Conservation (phyloP, 331 rosid genomes). For the Quercus phellos region DNA sequence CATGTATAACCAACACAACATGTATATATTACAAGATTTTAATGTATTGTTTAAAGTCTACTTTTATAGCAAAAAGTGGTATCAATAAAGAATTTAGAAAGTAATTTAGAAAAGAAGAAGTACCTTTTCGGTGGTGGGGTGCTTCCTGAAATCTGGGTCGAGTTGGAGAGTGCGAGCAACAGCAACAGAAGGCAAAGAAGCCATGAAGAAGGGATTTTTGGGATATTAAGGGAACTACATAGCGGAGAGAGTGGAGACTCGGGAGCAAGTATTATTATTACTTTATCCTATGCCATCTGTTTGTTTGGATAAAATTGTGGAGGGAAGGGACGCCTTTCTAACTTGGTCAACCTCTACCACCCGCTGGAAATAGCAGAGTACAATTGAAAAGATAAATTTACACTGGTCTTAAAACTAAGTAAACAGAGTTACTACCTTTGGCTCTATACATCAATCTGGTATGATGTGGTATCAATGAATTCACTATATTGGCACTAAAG, state of each 20-base stretch:
- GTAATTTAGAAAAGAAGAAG: background rate
- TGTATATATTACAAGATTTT: background rate
- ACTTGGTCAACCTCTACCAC: background rate
- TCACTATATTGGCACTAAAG: too few species aligned
- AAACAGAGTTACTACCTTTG: too few species aligned
- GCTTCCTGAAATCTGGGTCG: constrained; percentile 50
- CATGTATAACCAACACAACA: background rate
- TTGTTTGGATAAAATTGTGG: constrained; percentile 22
- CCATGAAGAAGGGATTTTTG: constrained; percentile 36
- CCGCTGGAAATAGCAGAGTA: background rate
- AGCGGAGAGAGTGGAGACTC: background rate
- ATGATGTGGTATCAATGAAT: too few species aligned
- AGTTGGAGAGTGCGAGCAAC: constrained; percentile 48
- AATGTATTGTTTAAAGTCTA: background rate
- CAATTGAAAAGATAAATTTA: background rate
- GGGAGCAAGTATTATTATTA: background rate
- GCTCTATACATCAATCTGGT: too few species aligned
- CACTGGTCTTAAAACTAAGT: too few species aligned
- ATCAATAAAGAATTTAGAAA: background rate
- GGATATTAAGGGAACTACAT: background rate
- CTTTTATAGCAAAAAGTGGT: background rate
- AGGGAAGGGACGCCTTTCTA: constrained; percentile 7
- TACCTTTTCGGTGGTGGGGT: constrained; percentile 54
- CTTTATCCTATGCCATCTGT: background rate
- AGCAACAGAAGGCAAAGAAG: constrained; percentile 60